Percentiles rank a stretch among this genome's conserved stretches.
phyloP scores from a whole-genome alignment of 2,329 filamentous ascomycete genomes.

The Zymoseptoria crescenta region DNA sequence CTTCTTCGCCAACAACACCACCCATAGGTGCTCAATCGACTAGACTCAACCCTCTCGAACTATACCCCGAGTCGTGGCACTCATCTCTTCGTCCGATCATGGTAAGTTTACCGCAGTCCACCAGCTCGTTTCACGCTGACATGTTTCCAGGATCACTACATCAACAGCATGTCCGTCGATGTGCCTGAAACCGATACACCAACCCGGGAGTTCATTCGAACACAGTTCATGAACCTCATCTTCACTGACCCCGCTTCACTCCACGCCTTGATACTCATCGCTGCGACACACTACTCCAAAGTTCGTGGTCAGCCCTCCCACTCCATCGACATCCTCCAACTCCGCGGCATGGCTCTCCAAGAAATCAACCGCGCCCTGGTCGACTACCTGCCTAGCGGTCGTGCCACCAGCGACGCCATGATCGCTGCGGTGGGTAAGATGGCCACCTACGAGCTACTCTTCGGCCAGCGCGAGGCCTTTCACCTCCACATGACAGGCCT shows the following conservation, averaged over 20 bases:
- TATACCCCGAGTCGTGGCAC: constrained; percentile 34
- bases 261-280: constrained; percentile 36
- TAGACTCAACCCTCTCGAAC: constrained; percentile 22
- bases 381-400: constrained; percentile 16
- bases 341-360: constrained; percentile 39
- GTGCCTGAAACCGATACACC: constrained; percentile 36
- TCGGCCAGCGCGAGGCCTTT: constrained; percentile 37
- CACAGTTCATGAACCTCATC: constrained; percentile 36
- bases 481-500: constrained; percentile 44
- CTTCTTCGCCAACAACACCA: constrained; percentile 13
- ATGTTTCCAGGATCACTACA: constrained; percentile 22
- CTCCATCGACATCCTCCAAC: constrained; percentile 32
- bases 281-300: constrained; percentile 36
- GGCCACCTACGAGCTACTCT: constrained; percentile 48
- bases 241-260: constrained; percentile 35
- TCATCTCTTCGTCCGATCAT: constrained; percentile 29
- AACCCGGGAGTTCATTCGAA: constrained; percentile 31
- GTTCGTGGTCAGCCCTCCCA: constrained; percentile 25
- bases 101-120: constrained; percentile 12
- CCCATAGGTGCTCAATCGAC: constrained; percentile 9
- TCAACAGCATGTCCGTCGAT: constrained; percentile 33
- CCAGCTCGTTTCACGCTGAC: constrained; percentile 5
- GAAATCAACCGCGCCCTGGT: constrained; percentile 37
- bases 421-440: constrained; percentile 45
- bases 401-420: constrained; percentile 35